Conservation (phyloP, 225 moss, liverwort and hornwort genomes). For the Neckera pumila region DNA sequence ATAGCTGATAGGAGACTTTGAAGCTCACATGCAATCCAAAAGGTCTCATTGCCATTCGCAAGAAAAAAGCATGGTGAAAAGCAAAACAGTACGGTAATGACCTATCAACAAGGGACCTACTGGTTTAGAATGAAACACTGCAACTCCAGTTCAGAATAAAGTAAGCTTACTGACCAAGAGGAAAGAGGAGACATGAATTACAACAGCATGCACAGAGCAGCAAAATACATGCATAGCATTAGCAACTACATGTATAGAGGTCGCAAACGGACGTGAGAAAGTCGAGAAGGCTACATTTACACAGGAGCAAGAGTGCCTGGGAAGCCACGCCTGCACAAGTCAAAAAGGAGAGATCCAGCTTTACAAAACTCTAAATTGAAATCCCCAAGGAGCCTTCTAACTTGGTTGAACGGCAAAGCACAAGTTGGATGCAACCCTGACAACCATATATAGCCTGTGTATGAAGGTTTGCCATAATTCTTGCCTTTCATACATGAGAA, state of each 20-base stretch:
- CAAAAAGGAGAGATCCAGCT: neutral
- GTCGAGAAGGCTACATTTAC: no score
- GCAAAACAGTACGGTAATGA: neutral
- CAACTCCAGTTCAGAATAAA: neutral
- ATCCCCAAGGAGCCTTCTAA: neutral
- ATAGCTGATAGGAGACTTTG: no score
- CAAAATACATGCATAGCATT: neutral
- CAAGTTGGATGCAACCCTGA: neutral
- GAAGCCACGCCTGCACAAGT: no score
- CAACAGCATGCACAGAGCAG: no score
- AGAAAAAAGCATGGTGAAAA: neutral
- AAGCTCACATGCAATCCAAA: neutral
- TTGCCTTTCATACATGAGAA: neutral
- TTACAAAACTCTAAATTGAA: neutral
- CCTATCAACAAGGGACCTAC: no score
- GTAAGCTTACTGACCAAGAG: no score
- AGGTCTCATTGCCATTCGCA: neutral
- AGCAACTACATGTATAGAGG: no score
- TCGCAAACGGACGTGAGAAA: neutral
- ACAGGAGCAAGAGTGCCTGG: neutral
- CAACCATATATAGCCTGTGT: neutral
- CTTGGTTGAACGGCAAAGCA: neutral
- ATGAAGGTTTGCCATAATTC: neutral
- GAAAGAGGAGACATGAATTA: neutral
- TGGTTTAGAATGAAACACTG: neutral